Conservation (phyloP, 2,329 filamentous ascomycete genomes). For the Coniochaeta prunicola region DNA sequence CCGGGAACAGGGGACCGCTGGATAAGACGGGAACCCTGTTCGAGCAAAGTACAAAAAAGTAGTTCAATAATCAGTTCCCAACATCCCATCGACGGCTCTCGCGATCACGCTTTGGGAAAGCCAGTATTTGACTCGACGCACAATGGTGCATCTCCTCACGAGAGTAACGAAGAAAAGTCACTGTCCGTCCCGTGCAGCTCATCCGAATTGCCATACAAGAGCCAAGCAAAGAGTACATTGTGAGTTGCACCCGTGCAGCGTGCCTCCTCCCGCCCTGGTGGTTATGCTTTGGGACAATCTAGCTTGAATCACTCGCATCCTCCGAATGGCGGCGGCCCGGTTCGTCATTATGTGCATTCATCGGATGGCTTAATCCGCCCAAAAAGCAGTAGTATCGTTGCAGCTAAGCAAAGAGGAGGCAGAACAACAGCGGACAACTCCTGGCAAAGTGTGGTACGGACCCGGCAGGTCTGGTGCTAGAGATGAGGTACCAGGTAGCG, state of each 20-base stretch:
- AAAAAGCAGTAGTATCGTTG: not conserved
- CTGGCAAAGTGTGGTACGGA: not conserved
- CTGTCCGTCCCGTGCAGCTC: no score
- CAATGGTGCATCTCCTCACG: not conserved
- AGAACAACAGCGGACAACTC: not conserved
- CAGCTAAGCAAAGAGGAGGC: not conserved
- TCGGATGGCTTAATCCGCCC: no score
- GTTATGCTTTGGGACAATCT: no score
- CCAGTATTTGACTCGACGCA: not conserved
- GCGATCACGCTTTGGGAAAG: not conserved
- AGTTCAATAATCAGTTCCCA: not conserved
- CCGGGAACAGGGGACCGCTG: not conserved
- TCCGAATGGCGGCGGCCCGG: no score
- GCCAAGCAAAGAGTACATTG: not conserved
- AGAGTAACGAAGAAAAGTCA: not conserved
- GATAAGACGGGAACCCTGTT: not conserved
- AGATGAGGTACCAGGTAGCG: not conserved
- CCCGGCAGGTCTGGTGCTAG: not conserved
- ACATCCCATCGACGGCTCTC: not conserved
- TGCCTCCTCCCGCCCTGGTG: no score
- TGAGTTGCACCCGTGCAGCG: no score
- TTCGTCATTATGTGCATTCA: no score
- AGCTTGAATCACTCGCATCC: no score
- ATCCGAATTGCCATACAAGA: not conserved
- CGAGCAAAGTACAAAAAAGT: not conserved